These are phyloP conservation scores for Talaromyces wortmannii DNA, from an alignment of 495 filamentous ascomycete genomes.

Conservation along the genomic window DNA sequence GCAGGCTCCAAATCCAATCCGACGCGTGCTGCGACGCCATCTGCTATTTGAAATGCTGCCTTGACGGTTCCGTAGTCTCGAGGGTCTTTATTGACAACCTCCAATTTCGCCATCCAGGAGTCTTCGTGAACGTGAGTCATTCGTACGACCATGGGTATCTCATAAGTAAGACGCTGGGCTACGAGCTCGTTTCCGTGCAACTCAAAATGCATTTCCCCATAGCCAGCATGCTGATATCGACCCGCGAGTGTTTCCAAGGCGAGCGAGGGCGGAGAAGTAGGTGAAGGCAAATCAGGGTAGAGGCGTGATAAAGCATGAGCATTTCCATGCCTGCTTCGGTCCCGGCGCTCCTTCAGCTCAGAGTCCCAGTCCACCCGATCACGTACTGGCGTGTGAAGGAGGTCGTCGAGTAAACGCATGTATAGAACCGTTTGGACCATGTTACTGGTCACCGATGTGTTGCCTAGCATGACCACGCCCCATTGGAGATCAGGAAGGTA, in stretches of 20 bases:
- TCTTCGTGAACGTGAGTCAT: background rate
- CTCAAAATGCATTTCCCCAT: slow-evolving; percentile 23
- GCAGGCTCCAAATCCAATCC: slow-evolving; percentile 19
- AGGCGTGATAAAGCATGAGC: slow-evolving; percentile 9
- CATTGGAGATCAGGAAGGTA: slow-evolving; percentile 38
- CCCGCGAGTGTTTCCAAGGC: slow-evolving; percentile 27
- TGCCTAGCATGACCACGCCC: slow-evolving; percentile 39
- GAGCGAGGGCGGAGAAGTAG: slow-evolving; percentile 17
- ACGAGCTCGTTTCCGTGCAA: background rate
- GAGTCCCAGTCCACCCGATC: background rate
- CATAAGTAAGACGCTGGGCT: background rate
- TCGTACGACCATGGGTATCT: background rate
- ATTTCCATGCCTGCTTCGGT: slow-evolving; percentile 7
- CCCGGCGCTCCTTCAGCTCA: slow-evolving; percentile 8
- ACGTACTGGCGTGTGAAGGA: slow-evolving; percentile 10
- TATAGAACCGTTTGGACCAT: slow-evolving; percentile 19
- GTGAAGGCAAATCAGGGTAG: slow-evolving; percentile 14
- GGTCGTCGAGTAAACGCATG: slow-evolving; percentile 33
- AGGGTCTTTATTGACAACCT: background rate
- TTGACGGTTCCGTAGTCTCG: background rate
- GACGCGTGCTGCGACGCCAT: slow-evolving; percentile 20
- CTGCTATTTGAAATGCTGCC: slow-evolving; percentile 27
- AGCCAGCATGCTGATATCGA: slow-evolving; percentile 33
- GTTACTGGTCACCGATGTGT: slow-evolving; percentile 27
- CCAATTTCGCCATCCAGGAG: background rate